A percentile compares a stretch with the other conserved stretches of the same genome.
Evolutionary conservation across 75 land plant species (phyloP).

Genomic region (Pinus albicaulis): DNA sequence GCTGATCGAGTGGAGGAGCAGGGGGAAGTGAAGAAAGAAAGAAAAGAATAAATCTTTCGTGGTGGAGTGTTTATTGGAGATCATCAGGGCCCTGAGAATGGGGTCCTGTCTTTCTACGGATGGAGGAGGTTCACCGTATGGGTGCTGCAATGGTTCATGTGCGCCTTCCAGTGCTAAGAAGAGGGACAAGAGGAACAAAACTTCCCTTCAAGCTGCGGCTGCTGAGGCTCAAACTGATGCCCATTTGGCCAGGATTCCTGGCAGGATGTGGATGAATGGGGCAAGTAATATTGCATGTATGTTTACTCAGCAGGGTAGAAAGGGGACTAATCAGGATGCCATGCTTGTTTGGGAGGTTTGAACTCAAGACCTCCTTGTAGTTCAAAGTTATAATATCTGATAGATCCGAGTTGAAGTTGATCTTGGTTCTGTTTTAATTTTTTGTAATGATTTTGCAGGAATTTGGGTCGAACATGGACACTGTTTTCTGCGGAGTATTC

Average conservation of each 20-base stretch:
- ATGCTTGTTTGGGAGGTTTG: constrained; percentile 96
- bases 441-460: constrained; percentile 28
- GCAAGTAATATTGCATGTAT: constrained; percentile 55
- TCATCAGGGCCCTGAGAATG: constrained; percentile 76
- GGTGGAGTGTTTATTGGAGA: constrained; percentile 56
- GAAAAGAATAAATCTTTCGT: neutral
- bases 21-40: too few species aligned
- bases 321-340: constrained; percentile 90
- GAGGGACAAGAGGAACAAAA: constrained; percentile 27
- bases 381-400: too few species aligned
- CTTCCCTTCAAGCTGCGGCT: constrained; percentile 24
- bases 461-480: constrained; percentile 59
- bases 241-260: constrained; percentile 43
- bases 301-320: constrained; percentile 81
- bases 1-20: too few species aligned
- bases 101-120: constrained; percentile 82
- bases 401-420: neutral
- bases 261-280: constrained; percentile 67
- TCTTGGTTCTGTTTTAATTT: neutral
- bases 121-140: constrained; percentile 15
- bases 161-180: constrained; percentile 9
- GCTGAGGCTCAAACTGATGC: constrained; percentile 53
- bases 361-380: neutral
- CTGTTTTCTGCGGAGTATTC: constrained; percentile 85
- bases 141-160: neutral